Evolutionary conservation across 2,329 filamentous ascomycete genomes (phyloP).

Genomic region (Neofusicoccum parvum): DNA sequence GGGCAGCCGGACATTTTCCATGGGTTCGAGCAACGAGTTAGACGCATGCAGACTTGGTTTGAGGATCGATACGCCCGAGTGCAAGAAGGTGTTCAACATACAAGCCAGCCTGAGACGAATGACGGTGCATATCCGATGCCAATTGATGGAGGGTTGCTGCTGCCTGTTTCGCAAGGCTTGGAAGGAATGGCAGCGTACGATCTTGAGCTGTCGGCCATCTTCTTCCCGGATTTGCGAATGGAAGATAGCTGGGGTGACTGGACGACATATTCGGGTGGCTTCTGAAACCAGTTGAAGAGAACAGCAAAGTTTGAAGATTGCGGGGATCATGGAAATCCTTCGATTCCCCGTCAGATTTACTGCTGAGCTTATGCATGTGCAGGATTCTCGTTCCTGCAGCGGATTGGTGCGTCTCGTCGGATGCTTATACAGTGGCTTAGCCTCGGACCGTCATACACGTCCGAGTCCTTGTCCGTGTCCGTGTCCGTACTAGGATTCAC

Average conservation of each 20-base stretch:
- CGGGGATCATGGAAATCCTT: no score
- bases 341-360: no score
- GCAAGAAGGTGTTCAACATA: no score
- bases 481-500: background rate
- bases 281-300: background rate
- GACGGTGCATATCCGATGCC: background rate
- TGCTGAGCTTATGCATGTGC: no score
- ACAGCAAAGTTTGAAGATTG: background rate
- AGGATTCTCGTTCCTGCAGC: background rate
- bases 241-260: background rate
- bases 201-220: background rate
- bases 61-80: conserved; percentile 20
- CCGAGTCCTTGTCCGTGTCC: conserved; percentile 5
- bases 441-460: background rate
- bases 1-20: conserved; percentile 32
- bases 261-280: background rate
- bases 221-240: background rate
- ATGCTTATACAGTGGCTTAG: background rate
- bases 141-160: background rate
- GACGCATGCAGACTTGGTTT: conserved; percentile 35
- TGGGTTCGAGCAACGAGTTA: conserved; percentile 30
- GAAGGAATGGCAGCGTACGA: background rate
- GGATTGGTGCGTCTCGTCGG: background rate
- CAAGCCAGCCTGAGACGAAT: no score
- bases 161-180: background rate